A percentile compares a stretch with the other conserved stretches of the same genome.
phyloP scores from a whole-genome alignment of 768 basidiomycete species.

The Lanmaoa rubissima region DNA sequence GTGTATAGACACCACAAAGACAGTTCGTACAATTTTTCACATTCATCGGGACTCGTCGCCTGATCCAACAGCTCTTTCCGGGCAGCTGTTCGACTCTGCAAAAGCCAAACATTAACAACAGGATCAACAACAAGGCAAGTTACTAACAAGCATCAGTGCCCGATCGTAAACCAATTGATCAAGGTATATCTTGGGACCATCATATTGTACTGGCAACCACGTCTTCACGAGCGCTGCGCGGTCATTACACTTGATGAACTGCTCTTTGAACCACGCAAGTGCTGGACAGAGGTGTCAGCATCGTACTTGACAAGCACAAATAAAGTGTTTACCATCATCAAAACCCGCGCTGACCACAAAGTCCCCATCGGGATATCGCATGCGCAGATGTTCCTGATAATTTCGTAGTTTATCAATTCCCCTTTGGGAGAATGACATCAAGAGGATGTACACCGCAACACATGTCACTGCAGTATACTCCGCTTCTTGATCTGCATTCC shows the following conservation, averaged over 20 bases:
- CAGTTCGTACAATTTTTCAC: constrained; percentile 93
- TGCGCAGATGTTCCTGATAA: constrained; percentile 79
- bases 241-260: constrained; percentile 93
- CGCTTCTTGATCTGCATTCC: constrained; percentile 73
- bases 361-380: constrained; percentile 73
- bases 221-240: constrained; percentile 87
- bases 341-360: constrained; percentile 78
- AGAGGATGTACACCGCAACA: constrained; percentile 85
- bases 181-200: constrained; percentile 78
- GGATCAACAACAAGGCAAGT: background rate
- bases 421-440: constrained; percentile 90
- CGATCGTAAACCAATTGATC: constrained; percentile 94
- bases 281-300: constrained; percentile 40
- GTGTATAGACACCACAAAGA: constrained; percentile 93
- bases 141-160: constrained; percentile 77
- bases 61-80: constrained; percentile 86
- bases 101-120: background rate
- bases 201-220: constrained; percentile 80
- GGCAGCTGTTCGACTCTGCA: constrained; percentile 88
- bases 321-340: constrained; percentile 56
- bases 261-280: constrained; percentile 85
- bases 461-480: constrained; percentile 84
- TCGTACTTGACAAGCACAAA: constrained; percentile 4
- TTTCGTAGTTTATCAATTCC: constrained; percentile 83
- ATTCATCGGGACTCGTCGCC: constrained; percentile 71